Conservation (phyloP, 139 green algal species). For the Picochlorum sp. region DNA sequence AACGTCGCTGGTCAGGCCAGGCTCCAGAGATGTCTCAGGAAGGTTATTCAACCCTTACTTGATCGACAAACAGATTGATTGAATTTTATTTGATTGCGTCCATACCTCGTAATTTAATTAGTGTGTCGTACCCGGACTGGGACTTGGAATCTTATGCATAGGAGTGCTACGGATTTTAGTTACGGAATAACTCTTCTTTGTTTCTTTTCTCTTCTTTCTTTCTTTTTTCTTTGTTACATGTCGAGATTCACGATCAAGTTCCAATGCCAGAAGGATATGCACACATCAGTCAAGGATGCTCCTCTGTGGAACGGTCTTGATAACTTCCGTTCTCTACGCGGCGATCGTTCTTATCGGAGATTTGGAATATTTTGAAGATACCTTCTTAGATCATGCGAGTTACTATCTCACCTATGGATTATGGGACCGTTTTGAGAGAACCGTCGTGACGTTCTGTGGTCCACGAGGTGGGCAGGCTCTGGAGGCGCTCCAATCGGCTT, state of each 20-base stretch:
- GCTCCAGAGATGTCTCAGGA: neutral
- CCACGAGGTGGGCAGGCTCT: neutral
- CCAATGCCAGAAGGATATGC: too few species aligned
- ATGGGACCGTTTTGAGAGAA: neutral
- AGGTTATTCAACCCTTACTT: neutral
- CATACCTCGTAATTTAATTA: too few species aligned
- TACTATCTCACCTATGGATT: slow-evolving; percentile 2
- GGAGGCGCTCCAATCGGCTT: slow-evolving; percentile 12
- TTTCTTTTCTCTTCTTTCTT: too few species aligned
- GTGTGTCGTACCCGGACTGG: too few species aligned
- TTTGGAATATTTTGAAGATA: neutral
- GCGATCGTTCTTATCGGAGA: neutral
- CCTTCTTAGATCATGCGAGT: neutral
- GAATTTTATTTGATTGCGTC: too few species aligned
- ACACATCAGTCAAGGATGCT: too few species aligned
- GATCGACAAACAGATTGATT: neutral
- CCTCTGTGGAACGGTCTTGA: neutral
- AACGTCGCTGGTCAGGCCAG: neutral
- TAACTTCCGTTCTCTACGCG: neutral
- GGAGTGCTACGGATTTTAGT: too few species aligned
- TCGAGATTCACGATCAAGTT: too few species aligned
- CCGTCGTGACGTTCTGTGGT: too few species aligned
- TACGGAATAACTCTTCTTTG: too few species aligned
- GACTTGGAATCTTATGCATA: too few species aligned
- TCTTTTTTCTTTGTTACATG: too few species aligned